Evolutionary conservation across 176 grass and related monocot genomes (phyloP).

Genomic region (Canna indica): DNA sequence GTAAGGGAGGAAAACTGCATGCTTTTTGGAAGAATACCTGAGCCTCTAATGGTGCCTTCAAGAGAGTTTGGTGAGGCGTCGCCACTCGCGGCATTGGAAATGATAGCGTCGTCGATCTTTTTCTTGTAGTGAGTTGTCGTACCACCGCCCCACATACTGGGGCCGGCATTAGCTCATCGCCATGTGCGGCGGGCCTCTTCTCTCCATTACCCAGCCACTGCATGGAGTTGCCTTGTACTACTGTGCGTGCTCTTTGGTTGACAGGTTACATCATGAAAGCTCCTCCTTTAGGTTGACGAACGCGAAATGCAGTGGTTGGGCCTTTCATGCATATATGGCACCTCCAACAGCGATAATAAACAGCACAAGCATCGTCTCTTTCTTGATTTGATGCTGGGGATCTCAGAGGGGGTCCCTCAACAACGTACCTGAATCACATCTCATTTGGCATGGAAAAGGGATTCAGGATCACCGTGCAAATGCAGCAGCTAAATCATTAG

Average conservation of each 20-base stretch:
- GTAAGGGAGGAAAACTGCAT: too few relatives aligned
- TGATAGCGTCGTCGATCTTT: not conserved
- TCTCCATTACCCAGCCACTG: not conserved
- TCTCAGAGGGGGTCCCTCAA: not conserved
- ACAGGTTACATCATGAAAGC: not conserved
- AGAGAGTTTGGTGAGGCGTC: not conserved
- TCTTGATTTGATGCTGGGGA: not conserved
- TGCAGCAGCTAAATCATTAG: too few relatives aligned
- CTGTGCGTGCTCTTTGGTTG: not conserved
- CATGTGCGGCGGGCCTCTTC: not conserved
- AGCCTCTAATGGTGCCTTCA: not conserved
- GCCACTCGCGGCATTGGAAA: not conserved
- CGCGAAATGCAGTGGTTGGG: not conserved
- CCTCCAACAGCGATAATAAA: not conserved
- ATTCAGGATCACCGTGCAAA: too few relatives aligned
- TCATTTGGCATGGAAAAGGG: too few relatives aligned
- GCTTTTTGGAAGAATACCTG: not conserved
- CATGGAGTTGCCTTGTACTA: not conserved
- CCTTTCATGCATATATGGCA: too few relatives aligned
- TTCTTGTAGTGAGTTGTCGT: not conserved
- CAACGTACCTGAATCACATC: not conserved
- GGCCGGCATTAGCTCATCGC: not conserved
- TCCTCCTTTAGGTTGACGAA: not conserved
- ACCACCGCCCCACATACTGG: not conserved
- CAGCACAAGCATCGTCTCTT: not conserved